Percentiles rank a stretch among this genome's conserved stretches.
Conservation (phyloP, 2,329 filamentous ascomycete species). For the Xylaria sp. region DNA sequence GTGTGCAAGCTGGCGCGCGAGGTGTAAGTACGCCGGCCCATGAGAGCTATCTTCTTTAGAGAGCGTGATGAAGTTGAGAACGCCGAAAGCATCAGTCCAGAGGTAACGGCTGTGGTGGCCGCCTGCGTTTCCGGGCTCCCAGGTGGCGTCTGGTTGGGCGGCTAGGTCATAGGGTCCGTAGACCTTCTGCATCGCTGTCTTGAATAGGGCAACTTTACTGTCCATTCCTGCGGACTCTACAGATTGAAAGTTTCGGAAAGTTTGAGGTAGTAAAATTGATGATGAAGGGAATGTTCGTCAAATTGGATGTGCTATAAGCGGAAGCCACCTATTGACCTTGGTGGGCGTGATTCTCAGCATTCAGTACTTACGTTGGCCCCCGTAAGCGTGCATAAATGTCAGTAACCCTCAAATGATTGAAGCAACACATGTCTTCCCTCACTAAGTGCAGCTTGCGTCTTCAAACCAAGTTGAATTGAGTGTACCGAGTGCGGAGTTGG, state of each 20-base stretch:
- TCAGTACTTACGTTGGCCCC: constrained; percentile 4
- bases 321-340: background rate
- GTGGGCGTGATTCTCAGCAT: background rate
- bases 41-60: background rate
- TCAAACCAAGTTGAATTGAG: background rate
- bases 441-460: background rate
- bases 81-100: constrained; percentile 30
- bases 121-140: constrained; percentile 25
- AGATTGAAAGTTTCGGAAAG: background rate
- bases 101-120: constrained; percentile 22
- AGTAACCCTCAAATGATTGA: background rate
- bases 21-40: constrained; percentile 12
- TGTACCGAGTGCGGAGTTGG: constrained; percentile 3
- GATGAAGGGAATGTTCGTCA: background rate
- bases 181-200: constrained; percentile 24
- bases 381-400: background rate
- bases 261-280: background rate
- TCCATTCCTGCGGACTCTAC: background rate
- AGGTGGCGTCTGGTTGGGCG: constrained; percentile 18
- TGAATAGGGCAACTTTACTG: constrained; percentile 11
- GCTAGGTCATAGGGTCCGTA: constrained; percentile 25
- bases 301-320: background rate
- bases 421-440: background rate
- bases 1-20: constrained; percentile 25
- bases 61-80: constrained; percentile 27